These are phyloP conservation scores for Saccharomycopsis oosterbeekiorum DNA, from an alignment of 805 yeast species.

Conservation along the genomic window DNA sequence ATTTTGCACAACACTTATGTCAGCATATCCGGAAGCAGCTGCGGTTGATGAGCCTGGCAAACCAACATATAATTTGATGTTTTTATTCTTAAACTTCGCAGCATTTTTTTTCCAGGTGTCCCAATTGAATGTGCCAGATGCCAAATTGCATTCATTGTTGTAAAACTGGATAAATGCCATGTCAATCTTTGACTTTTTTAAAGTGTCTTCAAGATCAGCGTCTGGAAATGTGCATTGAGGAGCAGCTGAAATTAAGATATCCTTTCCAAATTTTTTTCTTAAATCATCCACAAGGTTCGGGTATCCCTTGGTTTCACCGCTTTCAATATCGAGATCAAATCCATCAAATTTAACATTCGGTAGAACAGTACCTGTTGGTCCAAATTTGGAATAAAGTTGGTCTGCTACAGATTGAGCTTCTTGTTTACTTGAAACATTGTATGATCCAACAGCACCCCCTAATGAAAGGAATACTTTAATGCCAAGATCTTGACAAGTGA, in stretches of 20 bases:
- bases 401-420: constrained; percentile 10
- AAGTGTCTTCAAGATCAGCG: constrained; percentile 48
- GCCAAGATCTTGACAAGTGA: constrained; percentile 68
- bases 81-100: constrained; percentile 48
- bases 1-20: constrained; percentile 25
- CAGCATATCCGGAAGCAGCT: constrained; percentile 10
- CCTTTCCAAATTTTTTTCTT: constrained; percentile 28
- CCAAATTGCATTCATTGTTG: constrained; percentile 66
- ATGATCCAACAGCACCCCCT: constrained; percentile 66
- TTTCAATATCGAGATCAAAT: constrained; percentile 83
- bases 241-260: constrained; percentile 74
- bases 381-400: constrained; percentile 8
- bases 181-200: constrained; percentile 56
- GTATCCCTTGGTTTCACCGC: constrained; percentile 46
- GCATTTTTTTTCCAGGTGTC: constrained; percentile 69
- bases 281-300: constrained; percentile 41
- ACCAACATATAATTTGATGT: constrained; percentile 53
- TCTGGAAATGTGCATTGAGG: constrained; percentile 92
- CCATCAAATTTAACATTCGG: constrained; percentile 74
- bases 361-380: constrained; percentile 25
- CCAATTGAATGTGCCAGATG: constrained; percentile 42
- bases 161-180: constrained; percentile 82
- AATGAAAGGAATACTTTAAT: constrained; percentile 66
- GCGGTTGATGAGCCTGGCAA: constrained; percentile 29
- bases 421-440: neutral